Base-by-base conservation (phyloP, 2,329 filamentous ascomycete species). In the Nothophaeocryptopus gaeumannii region DNA sequence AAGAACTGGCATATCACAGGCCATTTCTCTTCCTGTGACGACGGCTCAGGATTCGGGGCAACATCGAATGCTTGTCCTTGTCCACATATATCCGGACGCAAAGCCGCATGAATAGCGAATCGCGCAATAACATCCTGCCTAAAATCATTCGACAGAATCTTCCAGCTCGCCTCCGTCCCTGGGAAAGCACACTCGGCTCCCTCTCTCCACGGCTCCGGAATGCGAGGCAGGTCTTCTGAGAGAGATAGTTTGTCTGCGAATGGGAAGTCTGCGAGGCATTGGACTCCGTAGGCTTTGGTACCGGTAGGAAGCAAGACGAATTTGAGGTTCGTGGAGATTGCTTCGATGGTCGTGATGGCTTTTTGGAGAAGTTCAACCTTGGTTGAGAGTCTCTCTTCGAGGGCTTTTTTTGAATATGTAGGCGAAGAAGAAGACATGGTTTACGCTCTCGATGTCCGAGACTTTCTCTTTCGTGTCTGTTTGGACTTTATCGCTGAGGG, bases 371-470 rank as follows among this genome's bases (percentile, higher is more conserved):
- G 73, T 1, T 64, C 63, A 8, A 71, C 62, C 20, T 71, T 71
- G 45, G 73, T 70, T 13, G 65, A 59, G 37, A 66, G 53, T 52
- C 74, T 70, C 47, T 70, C 61, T 8, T 67, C 54, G 5, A 68
- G 43, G 48, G 74, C 67, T 14, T 65, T 63, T 63, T 15, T 64
- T 66, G 11, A 69, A 71, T 57, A 45, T 49, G 40, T 44, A 48
- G 35, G 42, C 68, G 26, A 73, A 55, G 48, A 71, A 75, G 58
- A 72, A 73, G 10, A 74, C 67, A 61, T 76, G 72, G 15, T 72
- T 74, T 2, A 74, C 68, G 20, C 67, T 63, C 8, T 65, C 59
- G 8, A 75, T 61, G 2, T 64, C 63, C 2, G 66, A 48, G 29
- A 74, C 36, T 62, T 67, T 45, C 39, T 63, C 60, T 40, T 74